phyloP scores from a whole-genome alignment of 805 yeast species.

The Candida palmyrensis region DNA sequence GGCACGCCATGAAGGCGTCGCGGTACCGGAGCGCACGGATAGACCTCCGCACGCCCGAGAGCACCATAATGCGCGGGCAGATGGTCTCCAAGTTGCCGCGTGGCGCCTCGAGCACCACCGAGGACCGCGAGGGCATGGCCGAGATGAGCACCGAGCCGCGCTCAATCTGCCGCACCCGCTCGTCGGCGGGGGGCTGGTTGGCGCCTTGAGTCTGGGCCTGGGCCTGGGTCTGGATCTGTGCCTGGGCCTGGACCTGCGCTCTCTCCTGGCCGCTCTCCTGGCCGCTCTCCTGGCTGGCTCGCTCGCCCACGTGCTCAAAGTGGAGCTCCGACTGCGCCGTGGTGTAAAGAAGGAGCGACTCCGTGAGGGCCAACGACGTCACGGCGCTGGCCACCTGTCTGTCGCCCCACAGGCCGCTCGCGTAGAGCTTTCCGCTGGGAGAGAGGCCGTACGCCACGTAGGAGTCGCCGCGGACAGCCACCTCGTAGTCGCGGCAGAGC shows the following conservation, averaged over 20 bases:
- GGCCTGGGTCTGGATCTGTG: conserved; percentile 11
- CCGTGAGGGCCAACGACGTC: conserved; percentile 75
- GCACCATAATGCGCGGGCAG: conserved; percentile 86
- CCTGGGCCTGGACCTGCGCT: too few relatives aligned
- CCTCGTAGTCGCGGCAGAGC: conserved; percentile 55
- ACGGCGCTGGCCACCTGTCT: conserved; percentile 64
- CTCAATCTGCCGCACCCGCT: conserved; percentile 83
- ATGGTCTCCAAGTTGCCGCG: conserved; percentile 95
- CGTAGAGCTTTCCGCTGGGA: conserved; percentile 67
- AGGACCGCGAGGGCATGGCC: conserved; percentile 73
- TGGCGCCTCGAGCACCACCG: conserved; percentile 87
- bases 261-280: too few relatives aligned
- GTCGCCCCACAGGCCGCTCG: too few relatives aligned
- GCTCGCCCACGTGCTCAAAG: conserved; percentile 52
- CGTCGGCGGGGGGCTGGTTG: conserved; percentile 64
- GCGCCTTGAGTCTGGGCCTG: conserved; percentile 10
- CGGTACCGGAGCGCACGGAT: conserved; percentile 55
- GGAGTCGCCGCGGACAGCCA: conserved; percentile 27
- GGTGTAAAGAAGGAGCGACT: conserved; percentile 70
- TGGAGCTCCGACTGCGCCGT: conserved; percentile 83
- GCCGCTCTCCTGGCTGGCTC: conserved; percentile 22
- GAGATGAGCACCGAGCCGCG: conserved; percentile 85
- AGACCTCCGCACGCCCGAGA: conserved; percentile 71
- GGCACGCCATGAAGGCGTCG: conserved; percentile 77
- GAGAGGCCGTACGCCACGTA: conserved; percentile 67